Percentiles rank a stretch among this genome's conserved stretches.
Evolutionary conservation across 1,284 basidiomycete genomes (phyloP).

Genomic region (Tilletia indica): DNA sequence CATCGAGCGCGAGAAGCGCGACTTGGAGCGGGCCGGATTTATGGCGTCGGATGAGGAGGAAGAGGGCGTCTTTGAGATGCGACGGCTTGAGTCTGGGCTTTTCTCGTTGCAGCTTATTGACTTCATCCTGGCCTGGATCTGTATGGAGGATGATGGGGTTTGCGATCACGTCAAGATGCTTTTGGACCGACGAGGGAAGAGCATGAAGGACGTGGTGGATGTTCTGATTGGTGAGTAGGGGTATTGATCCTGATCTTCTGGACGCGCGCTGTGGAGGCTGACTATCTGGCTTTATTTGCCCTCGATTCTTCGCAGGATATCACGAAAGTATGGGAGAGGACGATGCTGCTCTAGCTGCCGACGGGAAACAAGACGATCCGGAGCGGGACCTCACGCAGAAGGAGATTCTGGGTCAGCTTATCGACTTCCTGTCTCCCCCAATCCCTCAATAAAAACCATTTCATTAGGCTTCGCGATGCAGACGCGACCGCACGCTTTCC

Average conservation of each 20-base stretch:
- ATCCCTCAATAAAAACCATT: too few relatives aligned
- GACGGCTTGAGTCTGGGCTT: constrained; percentile 78
- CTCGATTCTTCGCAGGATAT: constrained; percentile 31
- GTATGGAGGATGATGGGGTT: constrained; percentile 92
- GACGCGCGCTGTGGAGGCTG: background rate
- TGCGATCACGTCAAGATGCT: constrained; percentile 33
- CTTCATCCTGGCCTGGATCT: constrained; percentile 89
- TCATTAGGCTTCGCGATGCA: too few relatives aligned
- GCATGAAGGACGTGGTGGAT: constrained; percentile 26
- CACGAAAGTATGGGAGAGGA: constrained; percentile 43
- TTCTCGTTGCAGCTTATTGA: constrained; percentile 87
- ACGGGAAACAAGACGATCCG: background rate
- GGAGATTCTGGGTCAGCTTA: constrained; percentile 9
- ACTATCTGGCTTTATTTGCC: background rate
- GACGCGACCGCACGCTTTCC: too few relatives aligned
- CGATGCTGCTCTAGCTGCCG: background rate
- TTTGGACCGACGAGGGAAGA: constrained; percentile 25
- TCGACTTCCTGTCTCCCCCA: constrained; percentile 2
- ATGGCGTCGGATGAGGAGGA: constrained; percentile 62
- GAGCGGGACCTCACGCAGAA: constrained; percentile 11
- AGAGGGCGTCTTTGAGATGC: constrained; percentile 77
- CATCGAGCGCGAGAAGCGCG: constrained; percentile 62
- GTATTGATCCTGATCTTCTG: background rate
- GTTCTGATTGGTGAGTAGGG: constrained; percentile 26
- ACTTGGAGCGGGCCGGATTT: background rate